A percentile compares a stretch with the other conserved stretches of the same genome.
phyloP scores from a whole-genome alignment of 371 early-diverging fungal genomes.

The Mortierella sp. region DNA sequence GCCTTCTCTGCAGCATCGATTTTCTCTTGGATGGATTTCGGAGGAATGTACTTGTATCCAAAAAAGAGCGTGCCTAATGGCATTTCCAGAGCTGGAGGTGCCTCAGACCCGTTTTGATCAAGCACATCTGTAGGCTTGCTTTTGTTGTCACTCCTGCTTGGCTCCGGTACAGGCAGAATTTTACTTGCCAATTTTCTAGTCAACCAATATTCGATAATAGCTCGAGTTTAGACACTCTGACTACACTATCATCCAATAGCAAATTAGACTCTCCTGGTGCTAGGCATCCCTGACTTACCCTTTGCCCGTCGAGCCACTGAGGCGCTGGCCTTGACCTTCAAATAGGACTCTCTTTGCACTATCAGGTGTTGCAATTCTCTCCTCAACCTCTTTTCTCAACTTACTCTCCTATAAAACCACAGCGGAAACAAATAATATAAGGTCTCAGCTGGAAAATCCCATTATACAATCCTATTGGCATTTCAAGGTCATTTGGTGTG shows the following conservation, averaged over 20 bases:
- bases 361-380: constrained; percentile 54
- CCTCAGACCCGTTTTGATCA: constrained; percentile 55
- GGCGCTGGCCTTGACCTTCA: constrained; percentile 52
- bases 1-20: constrained; percentile 18
- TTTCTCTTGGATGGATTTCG: constrained; percentile 48
- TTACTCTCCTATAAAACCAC: constrained; percentile 58
- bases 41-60: constrained; percentile 76
- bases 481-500: too few relatives aligned
- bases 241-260: not conserved
- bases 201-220: not conserved
- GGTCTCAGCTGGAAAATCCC: not conserved
- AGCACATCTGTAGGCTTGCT: constrained; percentile 45
- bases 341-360: constrained; percentile 52
- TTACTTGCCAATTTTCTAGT: constrained; percentile 16
- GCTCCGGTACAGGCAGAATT: constrained; percentile 7
- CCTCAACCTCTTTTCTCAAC: constrained; percentile 58
- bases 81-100: constrained; percentile 83
- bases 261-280: not conserved
- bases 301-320: constrained; percentile 26
- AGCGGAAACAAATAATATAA: not conserved
- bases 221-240: not conserved
- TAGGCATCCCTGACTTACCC: not conserved
- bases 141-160: constrained; percentile 7
- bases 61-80: constrained; percentile 94
- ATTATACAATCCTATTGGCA: not conserved